A percentile compares a stretch with the other conserved stretches of the same genome.
phyloP scores from a whole-genome alignment of 192 early-diverging fungal species.

The Coemansia pectinata region DNA sequence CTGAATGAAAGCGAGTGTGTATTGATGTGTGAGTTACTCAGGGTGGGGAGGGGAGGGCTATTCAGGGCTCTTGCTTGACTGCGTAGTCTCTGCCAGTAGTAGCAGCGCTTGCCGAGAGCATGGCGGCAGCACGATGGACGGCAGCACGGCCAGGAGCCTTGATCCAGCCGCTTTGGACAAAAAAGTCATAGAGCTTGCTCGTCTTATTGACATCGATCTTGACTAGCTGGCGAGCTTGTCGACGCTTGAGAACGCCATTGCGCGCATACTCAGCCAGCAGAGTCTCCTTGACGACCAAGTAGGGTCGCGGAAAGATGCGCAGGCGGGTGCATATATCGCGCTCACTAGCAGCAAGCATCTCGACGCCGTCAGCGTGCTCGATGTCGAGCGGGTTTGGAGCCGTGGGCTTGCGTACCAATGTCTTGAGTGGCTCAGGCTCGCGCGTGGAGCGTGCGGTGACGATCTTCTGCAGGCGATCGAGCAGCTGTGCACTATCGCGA shows the following conservation, averaged over 20 bases:
- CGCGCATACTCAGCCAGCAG: slow-evolving; percentile 83
- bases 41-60: neutral
- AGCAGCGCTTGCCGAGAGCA: slow-evolving; percentile 5
- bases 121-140: slow-evolving; percentile 5
- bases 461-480: slow-evolving; percentile 44
- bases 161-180: slow-evolving; percentile 92
- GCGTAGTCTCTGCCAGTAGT: slow-evolving; percentile 7
- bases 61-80: slow-evolving; percentile 9
- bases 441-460: slow-evolving; percentile 24
- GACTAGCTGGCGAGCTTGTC: slow-evolving; percentile 80
- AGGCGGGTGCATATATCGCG: slow-evolving; percentile 78
- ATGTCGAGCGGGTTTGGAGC: slow-evolving; percentile 67
- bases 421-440: slow-evolving; percentile 14
- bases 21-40: neutral
- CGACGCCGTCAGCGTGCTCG: slow-evolving; percentile 78
- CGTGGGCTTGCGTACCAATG: slow-evolving; percentile 19
- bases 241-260: slow-evolving; percentile 67
- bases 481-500: slow-evolving; percentile 51
- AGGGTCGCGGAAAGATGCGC: slow-evolving; percentile 84
- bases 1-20: neutral
- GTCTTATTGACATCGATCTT: slow-evolving; percentile 94
- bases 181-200: slow-evolving; percentile 87
- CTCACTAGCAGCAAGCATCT: slow-evolving; percentile 80
- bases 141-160: slow-evolving; percentile 44
- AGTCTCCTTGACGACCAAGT: slow-evolving; percentile 91